These are phyloP conservation scores for Litsea cubeba DNA, from an alignment of 164 flowering plant genomes.

Conservation along the genomic window DNA sequence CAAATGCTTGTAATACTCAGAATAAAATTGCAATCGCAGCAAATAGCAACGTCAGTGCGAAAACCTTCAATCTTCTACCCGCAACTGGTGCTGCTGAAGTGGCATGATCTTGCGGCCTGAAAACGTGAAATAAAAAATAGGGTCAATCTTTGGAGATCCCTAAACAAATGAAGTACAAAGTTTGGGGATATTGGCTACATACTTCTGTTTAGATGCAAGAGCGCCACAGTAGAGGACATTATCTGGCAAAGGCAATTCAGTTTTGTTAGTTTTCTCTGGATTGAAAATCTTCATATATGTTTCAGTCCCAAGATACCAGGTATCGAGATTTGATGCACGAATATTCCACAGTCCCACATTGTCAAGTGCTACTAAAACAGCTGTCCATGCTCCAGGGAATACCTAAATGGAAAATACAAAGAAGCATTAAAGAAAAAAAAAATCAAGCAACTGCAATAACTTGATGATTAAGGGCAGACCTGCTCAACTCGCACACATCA, in stretches of 20 bases:
- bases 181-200: slow-evolving; percentile 17
- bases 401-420: slow-evolving; percentile 41
- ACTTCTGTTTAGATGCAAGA: slow-evolving; percentile 60
- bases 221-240: slow-evolving; percentile 81
- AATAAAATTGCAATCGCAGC: slow-evolving; percentile 22
- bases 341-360: slow-evolving; percentile 94
- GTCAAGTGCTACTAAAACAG: slow-evolving; percentile 76
- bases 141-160: neutral
- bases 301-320: slow-evolving; percentile 94
- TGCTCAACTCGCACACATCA: neutral
- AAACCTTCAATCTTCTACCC: slow-evolving; percentile 16
- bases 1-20: slow-evolving; percentile 14
- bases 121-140: slow-evolving; percentile 2
- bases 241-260: slow-evolving; percentile 71
- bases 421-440: neutral
- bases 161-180: neutral
- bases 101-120: slow-evolving; percentile 44
- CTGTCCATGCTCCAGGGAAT: slow-evolving; percentile 96
- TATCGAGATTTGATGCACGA: slow-evolving; percentile 84
- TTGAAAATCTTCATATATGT: slow-evolving; percentile 71
- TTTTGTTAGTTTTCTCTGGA: slow-evolving; percentile 66
- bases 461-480: neutral
- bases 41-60: slow-evolving; percentile 26
- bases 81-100: slow-evolving; percentile 25
- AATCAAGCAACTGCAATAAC: neutral